Conservation (phyloP, 768 basidiomycete genomes). For the Kwoniella heveanensis region DNA sequence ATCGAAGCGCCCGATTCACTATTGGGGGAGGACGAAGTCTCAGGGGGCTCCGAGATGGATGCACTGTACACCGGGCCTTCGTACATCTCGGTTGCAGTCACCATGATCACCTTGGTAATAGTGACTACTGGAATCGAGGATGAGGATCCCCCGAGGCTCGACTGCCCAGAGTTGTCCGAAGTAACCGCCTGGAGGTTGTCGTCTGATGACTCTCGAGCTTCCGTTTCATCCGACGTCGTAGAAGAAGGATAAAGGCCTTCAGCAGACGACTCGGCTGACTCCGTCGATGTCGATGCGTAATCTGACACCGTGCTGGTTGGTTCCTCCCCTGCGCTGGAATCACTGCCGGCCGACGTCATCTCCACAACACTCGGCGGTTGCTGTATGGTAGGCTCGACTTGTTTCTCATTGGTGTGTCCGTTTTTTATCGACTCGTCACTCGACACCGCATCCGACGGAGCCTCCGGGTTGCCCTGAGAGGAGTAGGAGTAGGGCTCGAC, state of each 20-base stretch:
- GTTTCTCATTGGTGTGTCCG: neutral
- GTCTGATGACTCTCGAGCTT: no score
- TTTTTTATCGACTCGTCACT: neutral
- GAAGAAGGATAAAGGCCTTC: no score
- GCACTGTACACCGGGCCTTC: neutral
- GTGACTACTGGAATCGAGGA: neutral
- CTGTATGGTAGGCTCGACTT: neutral
- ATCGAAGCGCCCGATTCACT: neutral
- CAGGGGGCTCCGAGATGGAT: neutral
- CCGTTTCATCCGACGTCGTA: no score
- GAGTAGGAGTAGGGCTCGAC: neutral
- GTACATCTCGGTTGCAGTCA: neutral
- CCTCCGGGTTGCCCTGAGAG: no score
- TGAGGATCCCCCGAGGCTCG: neutral
- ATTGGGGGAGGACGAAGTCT: neutral
- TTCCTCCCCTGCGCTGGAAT: neutral
- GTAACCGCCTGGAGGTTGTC: no score
- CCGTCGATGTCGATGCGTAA: neutral
- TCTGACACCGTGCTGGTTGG: neutral
- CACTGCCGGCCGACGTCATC: neutral
- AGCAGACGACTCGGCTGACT: no score
- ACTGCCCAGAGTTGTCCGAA: no score
- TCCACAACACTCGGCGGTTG: neutral
- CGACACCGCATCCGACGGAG: neutral
- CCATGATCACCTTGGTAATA: neutral